phyloP scores from a whole-genome alignment of 306 rosid species.

The Pachyrhizus erosus region DNA sequence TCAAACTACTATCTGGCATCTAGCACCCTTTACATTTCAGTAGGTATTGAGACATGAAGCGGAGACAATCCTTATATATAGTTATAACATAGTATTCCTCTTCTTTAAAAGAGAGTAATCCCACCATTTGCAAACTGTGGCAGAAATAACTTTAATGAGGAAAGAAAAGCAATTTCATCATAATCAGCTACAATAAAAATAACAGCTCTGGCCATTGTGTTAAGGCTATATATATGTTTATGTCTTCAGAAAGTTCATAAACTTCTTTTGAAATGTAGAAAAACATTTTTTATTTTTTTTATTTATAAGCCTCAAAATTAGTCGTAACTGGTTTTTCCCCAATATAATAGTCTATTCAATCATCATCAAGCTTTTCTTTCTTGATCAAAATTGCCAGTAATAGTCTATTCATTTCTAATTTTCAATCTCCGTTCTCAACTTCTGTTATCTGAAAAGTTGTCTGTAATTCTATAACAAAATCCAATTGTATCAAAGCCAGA shows the following conservation, averaged over 20 bases:
- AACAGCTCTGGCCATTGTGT: background rate
- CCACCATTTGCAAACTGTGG: slow-evolving; percentile 31
- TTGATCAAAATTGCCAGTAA: slow-evolving; percentile 2
- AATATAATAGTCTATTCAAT: background rate
- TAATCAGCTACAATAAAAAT: slow-evolving; percentile 27
- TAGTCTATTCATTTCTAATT: slow-evolving; percentile 27
- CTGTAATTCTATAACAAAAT: background rate
- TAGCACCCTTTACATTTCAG: slow-evolving; percentile 2
- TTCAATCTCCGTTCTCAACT: slow-evolving; percentile 7
- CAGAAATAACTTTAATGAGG: slow-evolving; percentile 21
- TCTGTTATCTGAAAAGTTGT: background rate
- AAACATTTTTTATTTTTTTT: background rate
- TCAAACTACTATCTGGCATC: background rate
- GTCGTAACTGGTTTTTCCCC: background rate
- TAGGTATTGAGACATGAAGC: background rate
- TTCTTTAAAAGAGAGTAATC: slow-evolving; percentile 3
- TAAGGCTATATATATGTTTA: background rate
- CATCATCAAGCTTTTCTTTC: background rate
- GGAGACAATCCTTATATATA: slow-evolving; percentile 4
- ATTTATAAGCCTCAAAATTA: background rate
- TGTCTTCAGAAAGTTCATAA: slow-evolving; percentile 1
- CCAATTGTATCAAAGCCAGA: slow-evolving; percentile 15
- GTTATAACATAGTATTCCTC: background rate
- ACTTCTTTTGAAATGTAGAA: background rate
- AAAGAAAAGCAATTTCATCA: background rate